Percentiles rank a stretch among this genome's conserved stretches.
phyloP scores from a whole-genome alignment of 345 rosid genomes.

The Bruguiera parviflora region DNA sequence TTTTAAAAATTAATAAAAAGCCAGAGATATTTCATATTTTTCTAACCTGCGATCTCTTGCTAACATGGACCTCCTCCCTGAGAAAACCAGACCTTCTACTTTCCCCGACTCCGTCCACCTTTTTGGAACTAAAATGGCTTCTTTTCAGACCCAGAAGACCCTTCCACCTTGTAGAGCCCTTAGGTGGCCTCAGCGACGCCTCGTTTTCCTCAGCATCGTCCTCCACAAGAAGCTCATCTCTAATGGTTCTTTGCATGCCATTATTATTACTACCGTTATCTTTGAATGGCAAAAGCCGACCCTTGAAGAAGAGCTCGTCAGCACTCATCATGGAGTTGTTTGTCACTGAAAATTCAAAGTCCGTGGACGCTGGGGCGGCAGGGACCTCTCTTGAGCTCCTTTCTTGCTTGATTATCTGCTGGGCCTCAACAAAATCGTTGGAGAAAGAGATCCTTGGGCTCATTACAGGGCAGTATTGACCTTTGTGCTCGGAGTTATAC shows the following conservation, averaged over 20 bases:
- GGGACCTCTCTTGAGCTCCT: slow-evolving; percentile 33
- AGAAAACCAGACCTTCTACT: slow-evolving; percentile 29
- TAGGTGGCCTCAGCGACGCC: slow-evolving; percentile 55
- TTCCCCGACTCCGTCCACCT: slow-evolving; percentile 36
- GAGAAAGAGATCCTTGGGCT: slow-evolving; percentile 95
- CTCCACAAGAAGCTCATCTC: slow-evolving; percentile 75
- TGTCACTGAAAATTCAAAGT: slow-evolving; percentile 85
- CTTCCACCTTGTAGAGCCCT: slow-evolving; percentile 68
- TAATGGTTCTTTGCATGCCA: slow-evolving; percentile 69
- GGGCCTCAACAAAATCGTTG: slow-evolving; percentile 69
- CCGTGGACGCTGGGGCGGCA: slow-evolving; percentile 50
- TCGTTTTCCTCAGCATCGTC: slow-evolving; percentile 30
- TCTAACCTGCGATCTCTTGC: slow-evolving; percentile 34
- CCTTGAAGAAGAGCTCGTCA: slow-evolving; percentile 91
- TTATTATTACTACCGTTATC: slow-evolving; percentile 31
- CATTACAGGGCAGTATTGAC: slow-evolving; percentile 42
- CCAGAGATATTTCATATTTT: neutral
- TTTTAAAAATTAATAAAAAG: neutral
- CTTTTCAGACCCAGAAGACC: slow-evolving; percentile 82
- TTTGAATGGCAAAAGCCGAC: slow-evolving; percentile 80
- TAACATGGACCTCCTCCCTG: slow-evolving; percentile 18
- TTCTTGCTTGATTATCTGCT: slow-evolving; percentile 52
- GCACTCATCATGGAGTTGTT: slow-evolving; percentile 90
- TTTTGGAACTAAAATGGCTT: slow-evolving; percentile 69
- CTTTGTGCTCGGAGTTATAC: slow-evolving; percentile 64